Evolutionary conservation across 2,329 filamentous ascomycete species (phyloP).

Genomic region (Pseudopyricularia cyperi): DNA sequence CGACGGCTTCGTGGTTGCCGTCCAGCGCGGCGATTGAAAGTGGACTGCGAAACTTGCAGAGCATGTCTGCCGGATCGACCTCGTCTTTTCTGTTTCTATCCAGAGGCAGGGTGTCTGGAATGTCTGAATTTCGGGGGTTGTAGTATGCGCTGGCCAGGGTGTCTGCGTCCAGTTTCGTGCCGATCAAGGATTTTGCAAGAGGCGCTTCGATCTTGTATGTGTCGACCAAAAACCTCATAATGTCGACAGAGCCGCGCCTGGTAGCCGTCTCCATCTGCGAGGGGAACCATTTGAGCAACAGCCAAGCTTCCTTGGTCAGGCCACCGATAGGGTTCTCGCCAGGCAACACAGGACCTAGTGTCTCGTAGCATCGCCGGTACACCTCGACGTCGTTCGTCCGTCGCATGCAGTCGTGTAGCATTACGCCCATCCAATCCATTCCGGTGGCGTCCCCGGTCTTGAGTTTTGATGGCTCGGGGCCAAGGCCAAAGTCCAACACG

Average conservation of each 20-base stretch:
- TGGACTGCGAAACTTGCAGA: background rate
- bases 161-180: background rate
- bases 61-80: background rate
- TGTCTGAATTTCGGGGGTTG: background rate
- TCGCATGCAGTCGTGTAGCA: background rate
- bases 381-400: background rate
- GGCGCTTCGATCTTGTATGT: background rate
- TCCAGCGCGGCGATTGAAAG: background rate
- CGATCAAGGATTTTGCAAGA: background rate
- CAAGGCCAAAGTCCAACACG: background rate
- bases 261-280: background rate
- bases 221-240: background rate
- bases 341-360: background rate
- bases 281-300: background rate
- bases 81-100: background rate
- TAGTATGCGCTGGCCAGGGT: background rate
- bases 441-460: background rate
- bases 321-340: background rate
- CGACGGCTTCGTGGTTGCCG: background rate
- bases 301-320: background rate
- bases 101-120: background rate
- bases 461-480: background rate
- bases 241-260: background rate
- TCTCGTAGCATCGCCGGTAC: background rate
- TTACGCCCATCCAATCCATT: background rate